These are phyloP conservation scores for Guadua angustifolia DNA, from an alignment of 176 grass and related monocot genomes.

Conservation along the genomic window DNA sequence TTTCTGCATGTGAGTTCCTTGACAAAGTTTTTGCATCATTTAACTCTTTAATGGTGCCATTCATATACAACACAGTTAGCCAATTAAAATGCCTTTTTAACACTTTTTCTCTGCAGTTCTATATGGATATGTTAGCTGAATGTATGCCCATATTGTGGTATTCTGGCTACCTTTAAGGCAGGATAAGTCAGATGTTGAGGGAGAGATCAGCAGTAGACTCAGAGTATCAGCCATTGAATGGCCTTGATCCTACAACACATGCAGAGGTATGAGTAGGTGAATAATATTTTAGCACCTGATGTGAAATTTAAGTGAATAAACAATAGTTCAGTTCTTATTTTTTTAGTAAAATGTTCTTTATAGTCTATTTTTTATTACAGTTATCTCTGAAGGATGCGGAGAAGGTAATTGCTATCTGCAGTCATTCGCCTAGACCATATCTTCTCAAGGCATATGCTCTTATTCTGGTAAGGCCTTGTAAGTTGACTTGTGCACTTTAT, in stretches of 20 bases:
- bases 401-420: conserved; percentile 61
- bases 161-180: conserved; percentile 49
- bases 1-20: conserved; percentile 83
- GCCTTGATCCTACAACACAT: conserved; percentile 96
- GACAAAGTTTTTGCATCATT: conserved; percentile 29
- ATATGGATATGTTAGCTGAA: conserved; percentile 42
- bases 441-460: conserved; percentile 88
- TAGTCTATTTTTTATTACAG: conserved; percentile 48
- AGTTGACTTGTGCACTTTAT: conserved; percentile 12
- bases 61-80: conserved; percentile 32
- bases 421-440: conserved; percentile 73
- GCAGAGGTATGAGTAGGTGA: conserved; percentile 67
- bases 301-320: conserved; percentile 34
- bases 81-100: neutral
- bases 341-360: conserved; percentile 21
- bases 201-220: conserved; percentile 85
- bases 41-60: conserved; percentile 9
- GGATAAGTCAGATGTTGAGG: conserved; percentile 76
- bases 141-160: conserved; percentile 10
- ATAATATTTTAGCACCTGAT: conserved; percentile 15
- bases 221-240: conserved; percentile 83
- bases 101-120: conserved; percentile 11
- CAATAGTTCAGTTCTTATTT: conserved; percentile 25
- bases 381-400: conserved; percentile 93
- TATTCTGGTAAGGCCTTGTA: conserved; percentile 69